phyloP scores from a whole-genome alignment of 345 rosid species.

The Sonneratia alba region DNA sequence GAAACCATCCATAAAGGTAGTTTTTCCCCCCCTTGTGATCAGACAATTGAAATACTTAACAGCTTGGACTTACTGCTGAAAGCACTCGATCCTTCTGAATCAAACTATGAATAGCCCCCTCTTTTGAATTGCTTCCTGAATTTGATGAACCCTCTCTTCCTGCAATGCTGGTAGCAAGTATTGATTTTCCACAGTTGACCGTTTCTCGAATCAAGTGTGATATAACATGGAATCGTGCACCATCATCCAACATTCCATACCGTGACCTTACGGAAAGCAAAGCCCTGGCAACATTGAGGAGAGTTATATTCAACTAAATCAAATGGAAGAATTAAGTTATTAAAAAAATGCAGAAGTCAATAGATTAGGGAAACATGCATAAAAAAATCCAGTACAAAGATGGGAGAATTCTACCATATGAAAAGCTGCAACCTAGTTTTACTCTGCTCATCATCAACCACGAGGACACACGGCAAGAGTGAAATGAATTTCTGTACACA shows the following conservation, averaged over 20 bases:
- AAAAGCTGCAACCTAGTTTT: conserved; percentile 82
- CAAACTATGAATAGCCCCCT: conserved; percentile 58
- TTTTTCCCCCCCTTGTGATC: not conserved
- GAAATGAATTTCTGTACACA: conserved; percentile 79
- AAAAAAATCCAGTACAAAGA: not conserved
- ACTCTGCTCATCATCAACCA: conserved; percentile 83
- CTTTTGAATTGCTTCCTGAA: conserved; percentile 52
- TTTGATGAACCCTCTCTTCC: conserved; percentile 63
- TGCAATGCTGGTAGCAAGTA: conserved; percentile 67
- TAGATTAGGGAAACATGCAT: not conserved
- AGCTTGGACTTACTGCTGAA: conserved; percentile 46
- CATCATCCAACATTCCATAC: conserved; percentile 71
- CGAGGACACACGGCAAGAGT: conserved; percentile 68
- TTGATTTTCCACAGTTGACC: conserved; percentile 67
- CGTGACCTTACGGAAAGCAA: conserved; percentile 72
- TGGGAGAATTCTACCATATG: conserved; percentile 44
- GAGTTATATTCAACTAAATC: conserved; percentile 12
- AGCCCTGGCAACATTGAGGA: conserved; percentile 35
- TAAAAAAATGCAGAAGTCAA: not conserved
- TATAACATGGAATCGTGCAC: conserved; percentile 86
- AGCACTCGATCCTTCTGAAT: conserved; percentile 87
- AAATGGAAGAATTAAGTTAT: conserved; percentile 1
- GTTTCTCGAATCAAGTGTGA: conserved; percentile 88
- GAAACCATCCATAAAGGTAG: not conserved
- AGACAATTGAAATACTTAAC: not conserved